Evolutionary conservation across 176 grass and related monocot species (phyloP).

Genomic region (Rhipidocladum racemiflorum): DNA sequence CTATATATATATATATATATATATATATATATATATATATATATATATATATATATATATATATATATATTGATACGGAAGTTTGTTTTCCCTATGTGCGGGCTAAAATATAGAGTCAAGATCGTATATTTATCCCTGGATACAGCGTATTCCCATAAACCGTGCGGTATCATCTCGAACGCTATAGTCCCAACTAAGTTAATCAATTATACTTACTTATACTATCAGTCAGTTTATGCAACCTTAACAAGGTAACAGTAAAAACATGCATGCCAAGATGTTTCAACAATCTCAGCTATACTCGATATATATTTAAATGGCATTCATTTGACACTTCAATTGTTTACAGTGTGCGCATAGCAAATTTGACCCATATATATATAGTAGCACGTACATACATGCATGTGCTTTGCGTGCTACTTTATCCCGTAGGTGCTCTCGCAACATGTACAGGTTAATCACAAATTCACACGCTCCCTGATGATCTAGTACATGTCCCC

Average conservation of each 20-base stretch:
- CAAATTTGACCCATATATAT: neutral
- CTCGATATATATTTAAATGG: neutral
- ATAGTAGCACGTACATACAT: neutral
- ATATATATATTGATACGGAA: no score
- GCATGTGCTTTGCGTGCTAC: constrained; percentile 29
- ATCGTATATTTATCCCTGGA: no score
- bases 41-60: no score
- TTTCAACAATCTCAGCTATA: neutral
- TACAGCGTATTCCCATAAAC: no score
- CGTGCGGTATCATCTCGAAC: no score
- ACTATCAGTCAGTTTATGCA: neutral
- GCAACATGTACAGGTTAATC: no score
- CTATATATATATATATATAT: no score
- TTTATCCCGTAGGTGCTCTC: constrained; percentile 30
- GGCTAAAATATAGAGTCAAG: no score
- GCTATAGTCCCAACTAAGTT: neutral
- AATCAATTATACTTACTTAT: neutral
- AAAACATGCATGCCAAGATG: neutral
- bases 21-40: no score
- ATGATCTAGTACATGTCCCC: neutral
- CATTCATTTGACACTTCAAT: neutral
- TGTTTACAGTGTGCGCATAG: neutral
- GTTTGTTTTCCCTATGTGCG: no score
- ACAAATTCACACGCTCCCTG: neutral
- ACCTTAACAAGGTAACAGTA: neutral